Conservation (phyloP, 192 early-diverging fungal genomes). For the Backusella mclennaniae region DNA sequence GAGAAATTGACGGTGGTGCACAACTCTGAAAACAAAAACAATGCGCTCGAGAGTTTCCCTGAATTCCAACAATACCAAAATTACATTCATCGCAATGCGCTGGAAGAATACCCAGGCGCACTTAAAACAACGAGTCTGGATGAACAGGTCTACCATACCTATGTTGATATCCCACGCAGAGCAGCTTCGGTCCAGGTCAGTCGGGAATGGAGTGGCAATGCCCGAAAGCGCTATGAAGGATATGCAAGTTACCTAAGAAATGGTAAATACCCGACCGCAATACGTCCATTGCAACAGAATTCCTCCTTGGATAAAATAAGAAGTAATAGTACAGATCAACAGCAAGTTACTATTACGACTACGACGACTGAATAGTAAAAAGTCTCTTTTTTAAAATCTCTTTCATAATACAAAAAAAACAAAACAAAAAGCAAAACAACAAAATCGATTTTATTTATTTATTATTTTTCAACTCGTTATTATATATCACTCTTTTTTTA, state of each 20-base stretch:
- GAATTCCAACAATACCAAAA: conserved; percentile 42
- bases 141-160: conserved; percentile 36
- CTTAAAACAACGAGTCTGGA: conserved; percentile 32
- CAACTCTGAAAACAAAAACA: conserved; percentile 4
- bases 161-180: conserved; percentile 37
- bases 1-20: conserved; percentile 28
- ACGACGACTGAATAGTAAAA: not conserved
- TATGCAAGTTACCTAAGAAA: conserved; percentile 29
- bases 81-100: conserved; percentile 28
- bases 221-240: conserved; percentile 30
- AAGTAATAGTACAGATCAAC: not conserved
- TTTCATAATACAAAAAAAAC: not conserved
- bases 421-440: too few species aligned
- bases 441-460: not conserved
- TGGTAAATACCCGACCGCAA: conserved; percentile 11
- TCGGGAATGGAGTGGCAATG: conserved; percentile 15
- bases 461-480: not conserved
- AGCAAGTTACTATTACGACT: not conserved
- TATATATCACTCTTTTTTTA: not conserved
- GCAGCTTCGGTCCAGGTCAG: conserved; percentile 32
- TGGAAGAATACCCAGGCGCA: conserved; percentile 28
- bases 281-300: not conserved
- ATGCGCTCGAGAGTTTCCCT: conserved; percentile 21
- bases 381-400: not conserved
- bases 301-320: not conserved